Evolutionary conservation across 352 stramenopile genomes (phyloP), one percentile per base, ranked within the genome.

Genomic region (Aphanomyces invadans): DNA sequence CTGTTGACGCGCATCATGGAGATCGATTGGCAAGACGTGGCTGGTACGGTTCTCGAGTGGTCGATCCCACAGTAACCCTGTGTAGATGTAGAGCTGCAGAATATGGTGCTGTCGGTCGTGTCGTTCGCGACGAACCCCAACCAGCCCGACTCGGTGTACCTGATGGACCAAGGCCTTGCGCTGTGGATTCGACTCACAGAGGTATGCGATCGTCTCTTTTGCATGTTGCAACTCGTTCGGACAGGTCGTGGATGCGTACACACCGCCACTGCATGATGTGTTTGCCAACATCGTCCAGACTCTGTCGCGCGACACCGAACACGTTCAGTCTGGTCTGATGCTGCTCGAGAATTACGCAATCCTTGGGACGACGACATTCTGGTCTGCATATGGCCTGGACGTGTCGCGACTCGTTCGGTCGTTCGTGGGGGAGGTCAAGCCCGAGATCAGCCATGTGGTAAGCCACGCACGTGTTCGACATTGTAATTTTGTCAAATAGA

Each of bases 111-210:
- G 15, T 65, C 63, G 12, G 75, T 92, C 53, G 73, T 70, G 0
- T 31, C 62, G 44, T 87, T 89, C 42, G 80, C 81, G 19, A 92
- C 86, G 0, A 83, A 95, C 60, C 68, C 89, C 36, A 77, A 75
- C 59, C 89, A 95, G 54, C 81, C 85, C 7, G 83, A 95, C 51
- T 76, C 90, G 59, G 81, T 95, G 25, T 93, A 90, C 45, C 72
- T 93, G 15, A 92, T 95, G 82, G 85, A 95, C 54, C 87, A 72
- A 67, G 86, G 84, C 1, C 61, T 93, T 19, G 80, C 87, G 52
- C 70, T 93, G 3, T 93, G 86, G 86, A 76, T 67, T 45, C 60
- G 60, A 1, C 42, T 67, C 21, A 67, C 60, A 26, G 60, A 67
- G 49, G 60, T 67, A 55, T 12, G 4, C 12, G 17, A 39, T 4